Conservation (phyloP, 371 early-diverging fungal genomes). For the Mortierella sp. region DNA sequence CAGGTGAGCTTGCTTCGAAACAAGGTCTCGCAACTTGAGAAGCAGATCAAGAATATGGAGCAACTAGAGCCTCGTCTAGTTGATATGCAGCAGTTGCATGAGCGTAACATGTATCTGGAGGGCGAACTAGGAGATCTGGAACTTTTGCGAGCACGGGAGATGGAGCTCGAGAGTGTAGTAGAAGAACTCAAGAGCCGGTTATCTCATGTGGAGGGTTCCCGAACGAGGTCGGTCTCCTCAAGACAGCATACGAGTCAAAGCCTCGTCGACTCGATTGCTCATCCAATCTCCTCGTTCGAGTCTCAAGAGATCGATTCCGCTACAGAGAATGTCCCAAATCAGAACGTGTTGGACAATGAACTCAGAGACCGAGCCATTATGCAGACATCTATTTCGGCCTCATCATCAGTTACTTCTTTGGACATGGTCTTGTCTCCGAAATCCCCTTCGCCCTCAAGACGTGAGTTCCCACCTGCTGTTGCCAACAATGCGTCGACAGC, state of each 20-base stretch:
- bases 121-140: slow-evolving; percentile 30
- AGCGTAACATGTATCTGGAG: slow-evolving; percentile 33
- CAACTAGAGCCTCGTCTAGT: slow-evolving; percentile 27
- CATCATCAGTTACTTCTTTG: slow-evolving; percentile 2
- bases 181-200: slow-evolving; percentile 19
- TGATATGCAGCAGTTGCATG: slow-evolving; percentile 32
- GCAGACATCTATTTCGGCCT: no score
- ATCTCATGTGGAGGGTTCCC: slow-evolving; percentile 12
- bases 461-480: slow-evolving; percentile 24
- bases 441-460: slow-evolving; percentile 1
- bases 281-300: no score
- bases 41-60: slow-evolving; percentile 41
- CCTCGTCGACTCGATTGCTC: no score
- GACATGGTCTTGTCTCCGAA: slow-evolving; percentile 18
- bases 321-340: no score
- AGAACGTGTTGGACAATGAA: no score
- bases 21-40: slow-evolving; percentile 27
- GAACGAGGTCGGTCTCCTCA: no score
- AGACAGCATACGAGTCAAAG: no score
- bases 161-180: slow-evolving; percentile 19
- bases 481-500: slow-evolving; percentile 8
- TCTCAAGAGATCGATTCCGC: no score
- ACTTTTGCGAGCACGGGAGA: slow-evolving; percentile 23
- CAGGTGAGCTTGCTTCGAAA: slow-evolving; percentile 27
- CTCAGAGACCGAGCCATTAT: no score